Evolutionary conservation across 352 stramenopile genomes (phyloP).

Genomic region (Pythium guiyangense): DNA sequence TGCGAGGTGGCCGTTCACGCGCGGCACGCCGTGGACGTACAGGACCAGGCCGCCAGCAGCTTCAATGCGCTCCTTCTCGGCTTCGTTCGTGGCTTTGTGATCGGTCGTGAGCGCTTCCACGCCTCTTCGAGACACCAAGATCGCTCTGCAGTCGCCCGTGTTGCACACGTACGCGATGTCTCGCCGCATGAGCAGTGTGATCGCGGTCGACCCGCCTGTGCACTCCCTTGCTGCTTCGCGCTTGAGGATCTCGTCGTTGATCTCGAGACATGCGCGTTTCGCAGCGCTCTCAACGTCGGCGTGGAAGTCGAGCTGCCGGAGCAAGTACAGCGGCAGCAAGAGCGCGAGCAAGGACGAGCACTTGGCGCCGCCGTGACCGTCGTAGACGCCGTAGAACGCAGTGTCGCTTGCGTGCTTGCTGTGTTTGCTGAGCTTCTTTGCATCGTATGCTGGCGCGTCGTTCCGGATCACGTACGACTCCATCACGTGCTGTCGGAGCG

Average conservation of each 20-base stretch:
- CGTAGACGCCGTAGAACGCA: constrained; percentile 72
- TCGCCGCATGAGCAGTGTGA: constrained; percentile 54
- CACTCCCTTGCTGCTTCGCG: constrained; percentile 39
- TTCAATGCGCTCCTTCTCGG: constrained; percentile 67
- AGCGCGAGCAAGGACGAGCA: constrained; percentile 61
- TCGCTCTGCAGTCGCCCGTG: constrained; percentile 69
- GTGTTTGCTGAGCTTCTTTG: constrained; percentile 33
- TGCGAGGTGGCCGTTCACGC: constrained; percentile 65
- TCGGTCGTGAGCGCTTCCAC: constrained; percentile 62
- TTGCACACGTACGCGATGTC: constrained; percentile 57
- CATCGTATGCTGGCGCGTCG: constrained; percentile 30
- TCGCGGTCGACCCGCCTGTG: constrained; percentile 55
- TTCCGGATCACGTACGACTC: constrained; percentile 41
- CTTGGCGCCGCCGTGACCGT: constrained; percentile 60
- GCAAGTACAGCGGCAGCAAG: constrained; percentile 65
- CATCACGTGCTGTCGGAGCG: constrained; percentile 29
- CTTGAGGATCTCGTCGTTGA: constrained; percentile 71
- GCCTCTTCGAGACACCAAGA: constrained; percentile 42
- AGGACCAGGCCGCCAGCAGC: constrained; percentile 64
- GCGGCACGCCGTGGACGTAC: constrained; percentile 66
- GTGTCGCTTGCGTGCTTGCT: constrained; percentile 28
- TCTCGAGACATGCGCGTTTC: constrained; percentile 38
- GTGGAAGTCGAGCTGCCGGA: constrained; percentile 43
- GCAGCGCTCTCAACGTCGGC: constrained; percentile 34
- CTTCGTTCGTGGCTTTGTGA: constrained; percentile 66